Evolutionary conservation across 2,329 filamentous ascomycete species (phyloP).

Genomic region (Neofusicoccum umdonicola): DNA sequence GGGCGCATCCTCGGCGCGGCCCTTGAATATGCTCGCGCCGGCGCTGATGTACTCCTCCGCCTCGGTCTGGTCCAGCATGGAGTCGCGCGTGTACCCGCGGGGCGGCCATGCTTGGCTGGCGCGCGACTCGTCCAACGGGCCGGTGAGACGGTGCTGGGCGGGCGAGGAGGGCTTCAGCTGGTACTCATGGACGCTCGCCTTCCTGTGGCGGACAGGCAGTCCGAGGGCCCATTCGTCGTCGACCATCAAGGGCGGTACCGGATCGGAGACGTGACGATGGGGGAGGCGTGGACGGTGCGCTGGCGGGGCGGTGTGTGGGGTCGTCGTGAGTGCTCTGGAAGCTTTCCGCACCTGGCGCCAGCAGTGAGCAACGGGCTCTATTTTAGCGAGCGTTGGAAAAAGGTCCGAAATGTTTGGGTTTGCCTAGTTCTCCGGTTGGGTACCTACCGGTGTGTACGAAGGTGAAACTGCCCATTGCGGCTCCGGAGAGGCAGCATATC

Average conservation of each 20-base stretch:
- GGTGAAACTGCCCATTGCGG: conserved; percentile 16
- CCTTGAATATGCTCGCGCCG: conserved; percentile 41
- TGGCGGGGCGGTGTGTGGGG: conserved; percentile 28
- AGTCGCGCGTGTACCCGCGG: conserved; percentile 34
- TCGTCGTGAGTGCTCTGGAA: conserved; percentile 12
- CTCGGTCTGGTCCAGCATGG: conserved; percentile 29
- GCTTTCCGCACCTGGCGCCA: conserved; percentile 6
- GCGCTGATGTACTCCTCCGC: conserved; percentile 39
- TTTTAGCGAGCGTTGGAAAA: conserved; percentile 4
- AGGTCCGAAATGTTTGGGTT: not conserved
- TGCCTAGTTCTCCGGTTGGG: not conserved
- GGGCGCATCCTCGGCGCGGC: conserved; percentile 36
- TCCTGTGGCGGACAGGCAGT: conserved; percentile 10
- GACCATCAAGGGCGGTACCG: conserved; percentile 18
- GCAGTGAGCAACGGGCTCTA: conserved; percentile 4
- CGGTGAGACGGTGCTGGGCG: not conserved
- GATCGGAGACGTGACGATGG: conserved; percentile 35
- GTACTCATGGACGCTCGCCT: conserved; percentile 3
- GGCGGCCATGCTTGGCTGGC: conserved; percentile 39
- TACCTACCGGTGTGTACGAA: conserved; percentile 6
- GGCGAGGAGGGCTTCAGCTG: not conserved
- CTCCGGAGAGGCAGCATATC: conserved; percentile 4
- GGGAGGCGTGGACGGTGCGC: conserved; percentile 34
- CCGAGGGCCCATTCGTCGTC: conserved; percentile 15
- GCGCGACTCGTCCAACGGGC: conserved; percentile 35